Evolutionary conservation across 2,329 filamentous ascomycete genomes (phyloP).

Genomic region (Xylariaceae sp.): DNA sequence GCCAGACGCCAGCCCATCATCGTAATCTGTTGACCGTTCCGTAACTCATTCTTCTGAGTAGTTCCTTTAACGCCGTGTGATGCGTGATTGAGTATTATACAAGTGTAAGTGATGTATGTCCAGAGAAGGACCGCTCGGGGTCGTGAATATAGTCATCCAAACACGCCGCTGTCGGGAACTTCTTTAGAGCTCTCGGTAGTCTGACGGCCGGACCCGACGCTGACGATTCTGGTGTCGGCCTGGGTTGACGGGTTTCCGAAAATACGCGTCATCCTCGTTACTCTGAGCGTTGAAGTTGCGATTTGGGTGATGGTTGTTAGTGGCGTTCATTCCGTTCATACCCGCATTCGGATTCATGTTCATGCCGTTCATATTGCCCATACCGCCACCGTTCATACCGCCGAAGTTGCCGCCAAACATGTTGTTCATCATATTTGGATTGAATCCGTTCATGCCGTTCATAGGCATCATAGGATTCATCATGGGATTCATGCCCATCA

Average conservation of each 20-base stretch:
- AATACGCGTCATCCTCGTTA: conserved; percentile 85
- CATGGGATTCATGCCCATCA: conserved; percentile 38
- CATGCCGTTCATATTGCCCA: conserved; percentile 33
- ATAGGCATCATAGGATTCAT: conserved; percentile 39
- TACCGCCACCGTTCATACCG: conserved; percentile 30
- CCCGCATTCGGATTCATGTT: conserved; percentile 25
- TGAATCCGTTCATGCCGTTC: conserved; percentile 30
- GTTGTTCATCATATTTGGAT: conserved; percentile 31
- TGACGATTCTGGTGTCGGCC: conserved; percentile 82
- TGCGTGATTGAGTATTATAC: conserved; percentile 16
- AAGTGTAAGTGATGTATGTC: conserved; percentile 8
- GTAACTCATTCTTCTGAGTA: not conserved
- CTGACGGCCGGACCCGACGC: conserved; percentile 76
- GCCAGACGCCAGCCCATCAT: not conserved
- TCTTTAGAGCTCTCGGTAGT: conserved; percentile 75
- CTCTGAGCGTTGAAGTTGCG: conserved; percentile 48
- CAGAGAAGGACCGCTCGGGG: too few species aligned
- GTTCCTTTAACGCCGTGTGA: conserved; percentile 20
- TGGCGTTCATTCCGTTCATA: conserved; percentile 30
- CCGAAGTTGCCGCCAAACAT: conserved; percentile 33
- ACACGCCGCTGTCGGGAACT: not conserved
- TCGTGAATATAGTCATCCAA: not conserved
- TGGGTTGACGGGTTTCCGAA: conserved; percentile 92
- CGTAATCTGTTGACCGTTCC: not conserved
- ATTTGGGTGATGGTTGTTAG: conserved; percentile 24